Percentiles rank a stretch among this genome's conserved stretches.
Evolutionary conservation across 352 stramenopile species (phyloP).

Genomic region (Phytophthora litchii): DNA sequence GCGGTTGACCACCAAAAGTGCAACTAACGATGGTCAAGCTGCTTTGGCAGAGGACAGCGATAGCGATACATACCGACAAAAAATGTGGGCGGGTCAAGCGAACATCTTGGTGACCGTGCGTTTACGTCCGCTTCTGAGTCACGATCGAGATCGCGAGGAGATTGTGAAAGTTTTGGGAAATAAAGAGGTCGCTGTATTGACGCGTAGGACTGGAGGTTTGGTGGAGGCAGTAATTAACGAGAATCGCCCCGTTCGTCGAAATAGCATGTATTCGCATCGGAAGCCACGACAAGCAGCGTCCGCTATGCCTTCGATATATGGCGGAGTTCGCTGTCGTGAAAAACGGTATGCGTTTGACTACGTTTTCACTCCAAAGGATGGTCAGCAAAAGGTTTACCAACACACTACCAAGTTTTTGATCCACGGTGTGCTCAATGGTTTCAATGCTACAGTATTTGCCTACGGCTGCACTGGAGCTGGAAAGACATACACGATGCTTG

Average conservation of each 20-base stretch:
- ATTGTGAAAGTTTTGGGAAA: slow-evolving; percentile 88
- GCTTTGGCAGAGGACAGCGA: slow-evolving; percentile 36
- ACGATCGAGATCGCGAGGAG: slow-evolving; percentile 71
- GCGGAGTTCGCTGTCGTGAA: slow-evolving; percentile 49
- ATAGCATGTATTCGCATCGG: slow-evolving; percentile 34
- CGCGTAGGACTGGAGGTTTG: slow-evolving; percentile 30
- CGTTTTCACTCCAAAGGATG: slow-evolving; percentile 74
- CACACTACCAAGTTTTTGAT: slow-evolving; percentile 91
- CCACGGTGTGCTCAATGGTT: slow-evolving; percentile 87
- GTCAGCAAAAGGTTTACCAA: slow-evolving; percentile 83
- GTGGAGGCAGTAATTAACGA: slow-evolving; percentile 15
- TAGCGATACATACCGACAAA: slow-evolving; percentile 70
- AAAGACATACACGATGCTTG: slow-evolving; percentile 94
- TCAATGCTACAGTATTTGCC: slow-evolving; percentile 93
- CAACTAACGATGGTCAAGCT: slow-evolving; percentile 1
- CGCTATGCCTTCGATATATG: slow-evolving; percentile 22
- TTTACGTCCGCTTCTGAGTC: slow-evolving; percentile 76
- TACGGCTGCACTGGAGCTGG: slow-evolving; percentile 90
- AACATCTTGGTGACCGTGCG: slow-evolving; percentile 92
- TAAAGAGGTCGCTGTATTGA: slow-evolving; percentile 87
- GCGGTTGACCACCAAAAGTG: slow-evolving; percentile 13
- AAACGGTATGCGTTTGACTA: slow-evolving; percentile 92
- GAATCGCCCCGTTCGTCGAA: slow-evolving; percentile 22
- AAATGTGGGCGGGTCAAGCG: slow-evolving; percentile 87
- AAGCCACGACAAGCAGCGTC: slow-evolving; percentile 46